These are phyloP conservation scores for Colletotrichum sp. DNA, from an alignment of 2,329 filamentous ascomycete genomes.

Conservation along the genomic window DNA sequence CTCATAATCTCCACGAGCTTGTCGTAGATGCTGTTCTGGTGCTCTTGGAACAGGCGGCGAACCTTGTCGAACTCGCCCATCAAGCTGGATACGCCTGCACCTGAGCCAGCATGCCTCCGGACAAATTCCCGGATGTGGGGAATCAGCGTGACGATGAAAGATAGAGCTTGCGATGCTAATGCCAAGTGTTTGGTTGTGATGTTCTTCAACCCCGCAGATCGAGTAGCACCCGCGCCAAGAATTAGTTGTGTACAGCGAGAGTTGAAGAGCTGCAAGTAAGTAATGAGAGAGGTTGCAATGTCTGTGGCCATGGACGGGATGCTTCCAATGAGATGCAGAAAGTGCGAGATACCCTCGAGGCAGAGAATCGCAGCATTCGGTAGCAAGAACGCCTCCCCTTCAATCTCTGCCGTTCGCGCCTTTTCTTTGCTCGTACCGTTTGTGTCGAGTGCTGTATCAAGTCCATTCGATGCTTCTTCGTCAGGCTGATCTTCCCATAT, in stretches of 20 bases:
- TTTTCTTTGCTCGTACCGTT: slow-evolving; percentile 66
- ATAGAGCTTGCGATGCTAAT: slow-evolving; percentile 85
- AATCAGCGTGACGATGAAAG: slow-evolving; percentile 85
- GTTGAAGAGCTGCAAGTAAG: slow-evolving; percentile 93
- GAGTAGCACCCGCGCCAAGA: slow-evolving; percentile 89
- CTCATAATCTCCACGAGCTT: slow-evolving; percentile 95
- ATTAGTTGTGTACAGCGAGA: slow-evolving; percentile 96
- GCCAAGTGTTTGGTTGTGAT: slow-evolving; percentile 96
- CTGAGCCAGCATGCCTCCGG: slow-evolving; percentile 70
- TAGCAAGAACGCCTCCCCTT: slow-evolving; percentile 84
- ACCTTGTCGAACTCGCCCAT: slow-evolving; percentile 91
- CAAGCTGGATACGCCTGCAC: slow-evolving; percentile 57
- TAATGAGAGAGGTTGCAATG: slow-evolving; percentile 77
- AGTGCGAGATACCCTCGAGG: slow-evolving; percentile 80
- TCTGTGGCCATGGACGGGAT: slow-evolving; percentile 91
- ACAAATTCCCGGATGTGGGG: slow-evolving; percentile 93
- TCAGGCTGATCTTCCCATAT: slow-evolving; percentile 52
- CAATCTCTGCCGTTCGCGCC: slow-evolving; percentile 75
- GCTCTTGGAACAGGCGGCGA: slow-evolving; percentile 82
- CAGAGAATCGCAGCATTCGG: slow-evolving; percentile 84
- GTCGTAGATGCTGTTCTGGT: slow-evolving; percentile 88
- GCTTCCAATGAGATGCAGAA: slow-evolving; percentile 80
- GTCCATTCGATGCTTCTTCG: slow-evolving; percentile 12
- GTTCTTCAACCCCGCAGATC: slow-evolving; percentile 88
- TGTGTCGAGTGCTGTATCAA: slow-evolving; percentile 40